A percentile compares a stretch with the other conserved stretches of the same genome.
Evolutionary conservation across 768 basidiomycete species (phyloP).

Genomic region (Amanita rubescens): DNA sequence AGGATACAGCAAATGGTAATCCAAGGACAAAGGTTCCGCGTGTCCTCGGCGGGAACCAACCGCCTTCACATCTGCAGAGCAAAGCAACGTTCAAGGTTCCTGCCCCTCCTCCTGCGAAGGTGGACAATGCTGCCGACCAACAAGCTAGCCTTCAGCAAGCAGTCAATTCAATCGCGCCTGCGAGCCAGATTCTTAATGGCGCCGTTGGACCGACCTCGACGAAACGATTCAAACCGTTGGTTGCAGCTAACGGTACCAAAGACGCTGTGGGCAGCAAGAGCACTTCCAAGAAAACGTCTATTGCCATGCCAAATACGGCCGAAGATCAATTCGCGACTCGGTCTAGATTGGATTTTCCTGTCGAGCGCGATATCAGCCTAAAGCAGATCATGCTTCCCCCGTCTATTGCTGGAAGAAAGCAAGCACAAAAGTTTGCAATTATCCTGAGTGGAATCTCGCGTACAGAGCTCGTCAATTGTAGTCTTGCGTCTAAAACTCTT

Average conservation of each 20-base stretch:
- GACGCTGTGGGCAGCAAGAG: not conserved
- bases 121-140: not conserved
- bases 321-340: not conserved
- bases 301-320: not conserved
- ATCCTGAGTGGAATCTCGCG: slow-evolving; percentile 42
- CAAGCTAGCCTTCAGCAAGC: not conserved
- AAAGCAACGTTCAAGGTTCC: not conserved
- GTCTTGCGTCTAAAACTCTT: slow-evolving; percentile 51
- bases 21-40: not conserved
- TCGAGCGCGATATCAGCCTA: slow-evolving; percentile 20
- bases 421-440: slow-evolving; percentile 43
- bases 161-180: not conserved
- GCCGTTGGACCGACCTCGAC: not conserved
- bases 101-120: not conserved
- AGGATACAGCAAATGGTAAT: not conserved
- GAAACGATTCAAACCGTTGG: not conserved
- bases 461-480: slow-evolving; percentile 36
- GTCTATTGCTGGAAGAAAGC: slow-evolving; percentile 48
- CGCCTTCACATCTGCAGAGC: not conserved
- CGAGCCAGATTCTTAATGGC: not conserved
- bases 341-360: slow-evolving; percentile 30
- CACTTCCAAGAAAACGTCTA: not conserved
- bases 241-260: not conserved
- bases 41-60: not conserved
- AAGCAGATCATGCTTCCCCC: slow-evolving; percentile 48